phyloP scores from a whole-genome alignment of 331 rosid genomes.

The Dryas integrifolia region DNA sequence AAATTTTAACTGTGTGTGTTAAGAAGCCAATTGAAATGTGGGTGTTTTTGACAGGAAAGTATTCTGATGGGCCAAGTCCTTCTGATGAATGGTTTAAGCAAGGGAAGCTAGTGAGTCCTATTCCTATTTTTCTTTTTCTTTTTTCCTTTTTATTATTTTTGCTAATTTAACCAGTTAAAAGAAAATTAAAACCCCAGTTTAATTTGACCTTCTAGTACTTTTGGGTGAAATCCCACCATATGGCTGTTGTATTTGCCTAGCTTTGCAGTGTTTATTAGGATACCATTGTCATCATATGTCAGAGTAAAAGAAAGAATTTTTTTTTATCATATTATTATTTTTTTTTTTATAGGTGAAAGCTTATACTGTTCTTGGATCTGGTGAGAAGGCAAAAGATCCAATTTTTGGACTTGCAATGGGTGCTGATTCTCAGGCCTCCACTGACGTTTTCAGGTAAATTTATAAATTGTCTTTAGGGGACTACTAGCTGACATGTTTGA shows the following conservation, averaged over 20 bases:
- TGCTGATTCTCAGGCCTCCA: conserved; percentile 55
- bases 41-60: conserved; percentile 56
- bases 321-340: conserved; percentile 2
- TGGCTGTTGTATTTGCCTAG: neutral
- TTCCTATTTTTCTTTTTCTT: neutral
- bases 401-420: conserved; percentile 86
- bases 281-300: neutral
- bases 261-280: neutral
- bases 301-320: neutral
- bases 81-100: conserved; percentile 89
- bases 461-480: neutral
- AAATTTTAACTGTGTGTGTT: neutral
- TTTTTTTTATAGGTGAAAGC: conserved; percentile 56
- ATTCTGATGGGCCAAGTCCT: conserved; percentile 75
- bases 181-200: neutral
- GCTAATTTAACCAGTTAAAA: neutral
- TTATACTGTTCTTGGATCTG: conserved; percentile 47
- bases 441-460: conserved; percentile 64
- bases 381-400: conserved; percentile 88
- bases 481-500: conserved; percentile 9
- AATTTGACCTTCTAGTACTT: neutral
- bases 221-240: neutral
- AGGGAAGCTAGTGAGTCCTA: conserved; percentile 58
- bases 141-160: neutral
- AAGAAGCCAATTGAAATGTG: neutral